Base-by-base conservation (phyloP, 2,329 filamentous ascomycete genomes). In the Orbilia blumenaviensis region DNA sequence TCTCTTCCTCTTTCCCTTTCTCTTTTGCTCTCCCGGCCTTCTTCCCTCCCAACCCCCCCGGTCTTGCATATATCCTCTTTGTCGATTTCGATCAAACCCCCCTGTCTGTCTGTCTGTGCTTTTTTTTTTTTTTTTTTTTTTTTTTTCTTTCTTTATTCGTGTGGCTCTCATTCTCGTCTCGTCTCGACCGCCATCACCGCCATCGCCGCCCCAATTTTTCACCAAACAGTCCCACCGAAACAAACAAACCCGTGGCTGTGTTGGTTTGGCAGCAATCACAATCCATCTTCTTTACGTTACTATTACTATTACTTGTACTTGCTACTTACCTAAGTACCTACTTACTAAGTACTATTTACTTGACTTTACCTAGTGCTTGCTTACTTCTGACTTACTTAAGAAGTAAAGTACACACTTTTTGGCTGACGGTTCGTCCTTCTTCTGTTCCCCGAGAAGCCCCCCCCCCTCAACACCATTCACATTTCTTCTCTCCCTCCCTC, bases 401-500 rank as follows among this genome's bases (percentile, higher is more conserved):
- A n/a, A n/a, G n/a, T n/a, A n/a, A n/a, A n/a, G 29, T 34, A 34
- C 29, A 34, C 10, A 34, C 29, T 42, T 3, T 23, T 7, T 21
- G 21, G 14, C 60, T 48, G 41, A 42, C 36, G 36, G 44, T 61
- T 67, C 27, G 62, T 68, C 58, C 64, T 54, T 56, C 64, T 46
- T 62, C 62, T 58, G 27, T 72, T 58, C 29, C 64, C 66, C 48
- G 25, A 21, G n/a, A n/a, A n/a, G n/a, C n/a, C n/a, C n/a, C 73
- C 83, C 78, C 27, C 25, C 32, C 36, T 46, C 46, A 41, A 38
- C 61, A 29, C 60, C 25, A 16, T 27, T 25, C 41, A 50, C 25
- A 16, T 27, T 25, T 32, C 80, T 80, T 79, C 81, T n/a, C 82
- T 76, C 81, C 80, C 75, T 81, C 83, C 81, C 82, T 84, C 81